Base-by-base conservation (phyloP, 805 yeast species). In the Pichia insulana region DNA sequence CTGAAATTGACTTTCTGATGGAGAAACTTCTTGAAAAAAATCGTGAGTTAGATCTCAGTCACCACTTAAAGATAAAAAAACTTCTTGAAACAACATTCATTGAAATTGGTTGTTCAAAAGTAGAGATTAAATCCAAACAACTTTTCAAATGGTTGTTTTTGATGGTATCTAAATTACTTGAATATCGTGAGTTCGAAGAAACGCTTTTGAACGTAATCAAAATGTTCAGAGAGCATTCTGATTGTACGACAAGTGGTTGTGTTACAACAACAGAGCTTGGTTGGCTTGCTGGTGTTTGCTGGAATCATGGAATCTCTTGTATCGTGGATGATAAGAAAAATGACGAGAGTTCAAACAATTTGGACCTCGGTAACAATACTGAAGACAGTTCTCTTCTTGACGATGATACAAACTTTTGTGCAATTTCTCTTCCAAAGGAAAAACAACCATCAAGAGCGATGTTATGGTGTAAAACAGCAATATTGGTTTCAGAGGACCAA, bases 271-370 rank as follows among this genome's bases (percentile, higher is more conserved):
- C 49, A 20, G 31, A 30, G 39, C 39, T 64, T 27, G 70, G 67
- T 48, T 59, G 61, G 59, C 45, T 68, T 8, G 55, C 66, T 1
- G 60, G 65, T 2, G 48, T 54, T 1, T 53, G 63, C 35, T 68
- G 72, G 72, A 68, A 68, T 37, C 49, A 50, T 34, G 71, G 71
- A 1, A 61, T 67, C 4, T 58, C 67, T 4, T 46, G 63, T 42
- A 63, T 63, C 6, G 45, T 62, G 15, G 50, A 59, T 2, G 68
- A 63, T 43, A 51, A 54, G n/a, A 48, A 49, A 8, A 39, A 53
- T 3, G 63, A 61, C 36, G 40, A 53, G 4, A 51, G 57, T 15
- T 56, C 53, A 27, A 36, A 10, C 44, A 50, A 17, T 63, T 67
- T 48, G 68, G 68, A 1, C 63, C 67, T 40, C 52, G 5, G 5